Evolutionary conservation across 495 filamentous ascomycete genomes (phyloP).

Genomic region (Apiosordaria backusii): DNA sequence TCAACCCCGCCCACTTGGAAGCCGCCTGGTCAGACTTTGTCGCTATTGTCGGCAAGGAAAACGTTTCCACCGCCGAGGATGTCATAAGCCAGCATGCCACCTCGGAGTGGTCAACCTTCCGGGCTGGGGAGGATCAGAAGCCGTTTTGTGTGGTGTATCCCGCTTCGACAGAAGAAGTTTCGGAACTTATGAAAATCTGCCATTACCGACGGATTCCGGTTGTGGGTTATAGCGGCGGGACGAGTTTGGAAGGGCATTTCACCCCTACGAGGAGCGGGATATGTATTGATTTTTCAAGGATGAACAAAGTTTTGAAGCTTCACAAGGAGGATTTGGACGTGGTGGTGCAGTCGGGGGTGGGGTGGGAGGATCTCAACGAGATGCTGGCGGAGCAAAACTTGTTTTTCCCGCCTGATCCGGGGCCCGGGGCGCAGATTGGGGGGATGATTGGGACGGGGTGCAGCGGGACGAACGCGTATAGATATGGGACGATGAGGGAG

Average conservation of each 20-base stretch:
- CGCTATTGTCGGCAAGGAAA: conserved; percentile 74
- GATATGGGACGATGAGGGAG: conserved; percentile 95
- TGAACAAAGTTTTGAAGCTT: conserved; percentile 68
- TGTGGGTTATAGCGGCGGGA: conserved; percentile 72
- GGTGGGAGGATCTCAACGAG: conserved; percentile 77
- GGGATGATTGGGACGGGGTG: conserved; percentile 96
- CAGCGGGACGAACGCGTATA: conserved; percentile 87
- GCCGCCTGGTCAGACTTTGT: conserved; percentile 93
- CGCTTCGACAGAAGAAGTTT: conserved; percentile 64
- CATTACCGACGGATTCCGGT: conserved; percentile 67
- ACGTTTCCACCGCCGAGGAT: conserved; percentile 70
- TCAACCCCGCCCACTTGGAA: conserved; percentile 71
- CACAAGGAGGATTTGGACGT: conserved; percentile 77
- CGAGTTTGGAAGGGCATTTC: conserved; percentile 76
- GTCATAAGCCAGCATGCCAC: conserved; percentile 72
- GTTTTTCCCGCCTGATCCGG: conserved; percentile 83
- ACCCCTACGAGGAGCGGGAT: conserved; percentile 71
- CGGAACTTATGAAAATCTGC: conserved; percentile 69
- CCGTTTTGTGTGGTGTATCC: conserved; percentile 67
- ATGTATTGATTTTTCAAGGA: conserved; percentile 70
- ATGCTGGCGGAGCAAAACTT: conserved; percentile 61
- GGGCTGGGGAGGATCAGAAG: conserved; percentile 40
- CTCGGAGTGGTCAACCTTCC: conserved; percentile 87
- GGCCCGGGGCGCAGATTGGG: conserved; percentile 82
- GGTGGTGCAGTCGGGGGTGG: conserved; percentile 75